A percentile compares a stretch with the other conserved stretches of the same genome.
phyloP scores from a whole-genome alignment of 805 yeast species.

The Citeromyces matritensis region DNA sequence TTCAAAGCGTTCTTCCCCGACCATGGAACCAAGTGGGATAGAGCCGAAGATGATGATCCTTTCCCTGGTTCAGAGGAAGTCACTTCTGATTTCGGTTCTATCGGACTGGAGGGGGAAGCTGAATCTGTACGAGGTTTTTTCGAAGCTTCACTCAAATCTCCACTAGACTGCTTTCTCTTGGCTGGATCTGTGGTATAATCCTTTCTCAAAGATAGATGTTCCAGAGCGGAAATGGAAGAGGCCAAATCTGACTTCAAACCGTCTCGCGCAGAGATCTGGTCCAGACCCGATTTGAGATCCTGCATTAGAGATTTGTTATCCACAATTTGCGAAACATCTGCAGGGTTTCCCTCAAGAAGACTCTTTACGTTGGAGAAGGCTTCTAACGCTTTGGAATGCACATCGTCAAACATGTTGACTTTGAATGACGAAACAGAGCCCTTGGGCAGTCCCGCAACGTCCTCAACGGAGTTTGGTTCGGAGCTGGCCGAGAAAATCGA shows the following conservation, averaged over 20 bases:
- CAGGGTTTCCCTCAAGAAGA: constrained; percentile 9
- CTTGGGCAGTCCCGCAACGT: constrained; percentile 11
- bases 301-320: neutral
- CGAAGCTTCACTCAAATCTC: neutral
- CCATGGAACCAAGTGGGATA: constrained; percentile 1
- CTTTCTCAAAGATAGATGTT: too few species aligned
- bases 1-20: constrained; percentile 8
- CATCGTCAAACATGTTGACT: constrained; percentile 6
- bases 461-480: constrained; percentile 5
- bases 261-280: neutral
- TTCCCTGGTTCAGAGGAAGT: constrained; percentile 1
- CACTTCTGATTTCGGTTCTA: too few species aligned
- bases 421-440: constrained; percentile 16
- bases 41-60: constrained; percentile 2
- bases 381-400: constrained; percentile 3
- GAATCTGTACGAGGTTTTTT: constrained; percentile 1
- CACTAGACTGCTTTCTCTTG: neutral
- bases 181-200: constrained; percentile 4
- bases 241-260: neutral
- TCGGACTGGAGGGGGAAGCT: constrained; percentile 4
- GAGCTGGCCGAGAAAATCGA: constrained; percentile 6
- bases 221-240: too few species aligned
- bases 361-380: constrained; percentile 5
- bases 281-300: neutral
- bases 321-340: constrained; percentile 6